Evolutionary conservation across 768 basidiomycete genomes (phyloP), one percentile per base, ranked within the genome.

Genomic region (Cyclocybe cylindracea): DNA sequence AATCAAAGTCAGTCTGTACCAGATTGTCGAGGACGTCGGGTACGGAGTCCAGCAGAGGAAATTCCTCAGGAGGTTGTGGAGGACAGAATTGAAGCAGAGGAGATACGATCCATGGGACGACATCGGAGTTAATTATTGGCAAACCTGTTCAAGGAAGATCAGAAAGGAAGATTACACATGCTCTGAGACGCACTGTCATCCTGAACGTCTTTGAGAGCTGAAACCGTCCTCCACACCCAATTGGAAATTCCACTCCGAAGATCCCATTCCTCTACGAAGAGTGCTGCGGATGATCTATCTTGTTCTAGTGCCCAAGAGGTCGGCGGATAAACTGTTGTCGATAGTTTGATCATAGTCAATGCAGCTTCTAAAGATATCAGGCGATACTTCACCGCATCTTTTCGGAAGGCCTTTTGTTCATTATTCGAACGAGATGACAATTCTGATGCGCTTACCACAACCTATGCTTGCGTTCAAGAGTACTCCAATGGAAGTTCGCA

Each of bases 151-250:
- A 44, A 32, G 9, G 39, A 47, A 11, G 10, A 39, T 8, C 39
- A 14, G 43, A 46, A 32, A 53, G 55, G 9, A 9, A 14, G 9
- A 49, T 32, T 7, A 31, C 11, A 14, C 32, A 38, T 44, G 18
- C 5, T 24, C 10, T n/a, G 19, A 57, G 32, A 50, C 61, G 70
- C 55, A 87, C 88, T 76, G 59, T 90, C 87, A 44, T 89, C 85
- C 64, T 82, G 83, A 40, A 84, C 81, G 48, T 88, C 84, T 62
- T 83, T 85, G 41, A 91, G 77, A 61, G 87, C 87, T 5, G 80
- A 77, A n/a, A 91, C 79, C 2, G 82, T 78, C 58, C 85, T 78
- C 89, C 90, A 92, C 38, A 83, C 78, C 91, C 91, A 93, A 40
- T 78, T 81, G 2, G 86, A 83, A 29, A 92, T 71, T 7, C 78